Conservation (phyloP, 2,329 filamentous ascomycete genomes). For the Cladophialophora bantiana region DNA sequence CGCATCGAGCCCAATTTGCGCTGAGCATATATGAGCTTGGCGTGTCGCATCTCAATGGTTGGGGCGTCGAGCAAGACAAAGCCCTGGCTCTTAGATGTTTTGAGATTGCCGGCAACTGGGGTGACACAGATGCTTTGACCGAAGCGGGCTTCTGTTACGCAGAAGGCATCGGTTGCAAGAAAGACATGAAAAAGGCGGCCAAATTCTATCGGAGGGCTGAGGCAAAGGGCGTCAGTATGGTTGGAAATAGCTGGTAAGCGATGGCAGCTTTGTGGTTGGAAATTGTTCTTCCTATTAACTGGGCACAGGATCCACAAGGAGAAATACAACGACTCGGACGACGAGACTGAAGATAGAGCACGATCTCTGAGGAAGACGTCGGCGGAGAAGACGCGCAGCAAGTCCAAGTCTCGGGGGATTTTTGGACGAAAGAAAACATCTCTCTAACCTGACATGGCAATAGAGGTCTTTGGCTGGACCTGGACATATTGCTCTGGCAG, state of each 20-base stretch:
- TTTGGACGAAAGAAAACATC: conserved; percentile 34
- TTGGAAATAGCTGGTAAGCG: conserved; percentile 93
- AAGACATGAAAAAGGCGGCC: conserved; percentile 92
- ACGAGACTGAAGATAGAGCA: conserved; percentile 14
- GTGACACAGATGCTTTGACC: conserved; percentile 89
- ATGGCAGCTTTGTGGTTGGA: not conserved
- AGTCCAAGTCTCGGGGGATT: conserved; percentile 36
- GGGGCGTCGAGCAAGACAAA: conserved; percentile 95
- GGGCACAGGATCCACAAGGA: conserved; percentile 40
- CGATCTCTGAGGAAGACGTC: conserved; percentile 27
- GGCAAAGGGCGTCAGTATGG: conserved; percentile 93
- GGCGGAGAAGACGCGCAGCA: conserved; percentile 32
- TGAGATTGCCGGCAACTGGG: conserved; percentile 95
- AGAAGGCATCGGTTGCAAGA: conserved; percentile 91
- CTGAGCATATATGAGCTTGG: conserved; percentile 95
- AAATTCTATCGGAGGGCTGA: conserved; percentile 90
- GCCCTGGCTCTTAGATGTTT: conserved; percentile 87
- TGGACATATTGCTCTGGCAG: not conserved
- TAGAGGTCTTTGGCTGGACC: not conserved
- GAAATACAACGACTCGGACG: conserved; percentile 39
- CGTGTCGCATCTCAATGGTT: conserved; percentile 96
- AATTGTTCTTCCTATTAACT: conserved; percentile 10
- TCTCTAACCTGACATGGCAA: not conserved
- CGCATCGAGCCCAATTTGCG: conserved; percentile 90
- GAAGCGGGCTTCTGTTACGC: conserved; percentile 97